Percentiles rank a stretch among this genome's conserved stretches.
These are phyloP conservation scores for Dovyalis caffra DNA, from an alignment of 345 rosid genomes.

Conservation along the genomic window DNA sequence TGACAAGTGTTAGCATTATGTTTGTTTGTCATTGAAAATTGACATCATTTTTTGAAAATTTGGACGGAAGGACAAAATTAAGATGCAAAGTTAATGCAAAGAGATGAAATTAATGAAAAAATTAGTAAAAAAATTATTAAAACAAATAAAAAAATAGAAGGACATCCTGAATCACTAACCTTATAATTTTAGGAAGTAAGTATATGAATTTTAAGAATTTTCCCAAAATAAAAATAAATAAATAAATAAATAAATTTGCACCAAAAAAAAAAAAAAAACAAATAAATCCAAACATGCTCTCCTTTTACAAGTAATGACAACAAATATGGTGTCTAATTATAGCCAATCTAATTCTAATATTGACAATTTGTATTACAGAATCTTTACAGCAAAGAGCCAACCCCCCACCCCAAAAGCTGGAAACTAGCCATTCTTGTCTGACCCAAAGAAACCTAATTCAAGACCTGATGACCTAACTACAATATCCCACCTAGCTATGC, in stretches of 20 bases:
- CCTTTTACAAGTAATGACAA: neutral
- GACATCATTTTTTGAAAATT: too few relatives aligned
- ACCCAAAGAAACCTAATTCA: neutral
- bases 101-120: too few relatives aligned
- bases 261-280: neutral
- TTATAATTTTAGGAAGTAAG: too few relatives aligned
- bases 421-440: neutral
- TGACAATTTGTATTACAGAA: neutral
- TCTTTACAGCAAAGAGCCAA: neutral
- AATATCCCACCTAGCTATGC: neutral
- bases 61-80: too few relatives aligned
- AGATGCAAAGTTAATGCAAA: too few relatives aligned
- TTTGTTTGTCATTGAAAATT: too few relatives aligned
- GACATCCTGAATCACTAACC: too few relatives aligned
- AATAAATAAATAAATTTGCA: too few relatives aligned
- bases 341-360: neutral
- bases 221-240: neutral
- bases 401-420: neutral
- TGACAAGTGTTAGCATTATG: too few relatives aligned
- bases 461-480: neutral
- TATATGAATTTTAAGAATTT: neutral
- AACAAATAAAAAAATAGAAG: too few relatives aligned
- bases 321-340: neutral
- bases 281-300: neutral
- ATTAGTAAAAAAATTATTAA: too few relatives aligned